These are phyloP conservation scores for Platanthera zijinensis DNA, from an alignment of 106 monocot species.

Conservation along the genomic window DNA sequence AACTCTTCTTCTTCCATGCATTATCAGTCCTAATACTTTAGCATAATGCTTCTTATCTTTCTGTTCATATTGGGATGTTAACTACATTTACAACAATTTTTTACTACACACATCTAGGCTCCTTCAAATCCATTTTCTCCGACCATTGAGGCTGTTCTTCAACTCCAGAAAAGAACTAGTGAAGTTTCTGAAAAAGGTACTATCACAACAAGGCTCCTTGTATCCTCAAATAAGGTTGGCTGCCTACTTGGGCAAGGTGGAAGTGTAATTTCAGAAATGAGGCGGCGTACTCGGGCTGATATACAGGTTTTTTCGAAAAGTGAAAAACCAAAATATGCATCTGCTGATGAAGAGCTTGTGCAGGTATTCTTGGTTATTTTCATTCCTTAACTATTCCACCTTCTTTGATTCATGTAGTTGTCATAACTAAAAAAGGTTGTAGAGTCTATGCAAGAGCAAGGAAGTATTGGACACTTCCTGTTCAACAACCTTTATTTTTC, in stretches of 20 bases:
- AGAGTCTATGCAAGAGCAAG: not conserved
- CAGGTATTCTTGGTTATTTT: conserved; percentile 26
- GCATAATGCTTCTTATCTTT: not conserved
- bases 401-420: not conserved
- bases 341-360: conserved; percentile 69
- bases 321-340: conserved; percentile 51
- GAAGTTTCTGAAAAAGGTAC: conserved; percentile 35
- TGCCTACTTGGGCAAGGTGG: conserved; percentile 76
- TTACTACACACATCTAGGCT: conserved; percentile 19
- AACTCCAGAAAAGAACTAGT: conserved; percentile 35
- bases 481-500: too few species aligned
- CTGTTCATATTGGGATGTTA: not conserved
- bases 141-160: conserved; percentile 64
- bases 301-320: conserved; percentile 56
- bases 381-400: not conserved
- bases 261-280: conserved; percentile 68
- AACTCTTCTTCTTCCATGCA: not conserved
- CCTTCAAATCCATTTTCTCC: conserved; percentile 48
- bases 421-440: not conserved
- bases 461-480: not conserved
- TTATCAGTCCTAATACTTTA: not conserved
- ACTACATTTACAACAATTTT: not conserved
- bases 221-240: conserved; percentile 66
- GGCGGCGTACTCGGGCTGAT: conserved; percentile 53
- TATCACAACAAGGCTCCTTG: conserved; percentile 58